phyloP scores from a whole-genome alignment of 2,329 filamentous ascomycete species.

The Leptographium flavum region DNA sequence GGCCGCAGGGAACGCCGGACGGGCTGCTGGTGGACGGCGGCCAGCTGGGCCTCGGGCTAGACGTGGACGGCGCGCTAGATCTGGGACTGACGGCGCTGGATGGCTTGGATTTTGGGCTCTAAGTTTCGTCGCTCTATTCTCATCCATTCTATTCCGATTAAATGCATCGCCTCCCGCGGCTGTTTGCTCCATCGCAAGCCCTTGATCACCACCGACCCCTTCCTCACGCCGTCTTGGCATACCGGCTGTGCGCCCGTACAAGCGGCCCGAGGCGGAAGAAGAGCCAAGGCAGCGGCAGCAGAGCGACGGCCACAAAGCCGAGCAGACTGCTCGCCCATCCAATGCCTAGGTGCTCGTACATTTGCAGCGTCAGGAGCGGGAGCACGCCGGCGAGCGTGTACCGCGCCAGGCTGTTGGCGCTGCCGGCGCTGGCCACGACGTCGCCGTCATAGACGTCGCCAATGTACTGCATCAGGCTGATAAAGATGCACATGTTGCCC shows the following conservation, averaged over 20 bases:
- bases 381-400: constrained; percentile 43
- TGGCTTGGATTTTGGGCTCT: no score
- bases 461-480: constrained; percentile 36
- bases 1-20: no score
- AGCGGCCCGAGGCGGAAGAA: constrained; percentile 33
- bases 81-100: no score
- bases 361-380: constrained; percentile 46
- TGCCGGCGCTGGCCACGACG: constrained; percentile 42
- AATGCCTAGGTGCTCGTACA: constrained; percentile 29
- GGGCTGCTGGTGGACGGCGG: no score
- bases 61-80: no score
- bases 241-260: constrained; percentile 25
- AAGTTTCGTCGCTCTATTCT: no score
- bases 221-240: no score
- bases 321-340: constrained; percentile 32
- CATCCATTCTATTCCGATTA: no score
- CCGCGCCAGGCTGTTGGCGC: constrained; percentile 42
- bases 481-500: constrained; percentile 46
- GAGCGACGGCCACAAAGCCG: constrained; percentile 29
- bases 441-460: constrained; percentile 40
- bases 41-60: no score
- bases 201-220: not conserved
- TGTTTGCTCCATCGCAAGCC: no score
- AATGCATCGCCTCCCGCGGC: no score
- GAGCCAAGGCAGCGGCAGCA: constrained; percentile 38